A percentile compares a stretch with the other conserved stretches of the same genome.
These are phyloP conservation scores for Epichloe hybrida DNA, from an alignment of 2,329 filamentous ascomycete genomes.

Conservation along the genomic window DNA sequence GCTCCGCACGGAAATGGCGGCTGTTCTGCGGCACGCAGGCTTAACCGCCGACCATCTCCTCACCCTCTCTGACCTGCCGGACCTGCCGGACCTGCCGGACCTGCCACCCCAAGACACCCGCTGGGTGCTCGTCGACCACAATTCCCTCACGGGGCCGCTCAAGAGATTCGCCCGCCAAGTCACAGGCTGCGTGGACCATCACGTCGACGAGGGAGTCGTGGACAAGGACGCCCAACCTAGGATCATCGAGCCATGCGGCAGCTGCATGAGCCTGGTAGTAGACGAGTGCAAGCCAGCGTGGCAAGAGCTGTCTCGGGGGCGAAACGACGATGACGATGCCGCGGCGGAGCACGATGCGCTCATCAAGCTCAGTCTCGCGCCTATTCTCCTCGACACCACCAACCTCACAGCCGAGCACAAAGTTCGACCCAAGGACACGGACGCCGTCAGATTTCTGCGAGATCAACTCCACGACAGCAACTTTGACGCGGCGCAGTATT, in stretches of 20 bases:
- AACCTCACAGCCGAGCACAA: constrained; percentile 51
- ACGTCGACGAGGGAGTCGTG: constrained; percentile 54
- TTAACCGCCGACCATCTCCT: constrained; percentile 49
- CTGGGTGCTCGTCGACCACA: constrained; percentile 74
- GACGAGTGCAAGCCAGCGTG: constrained; percentile 44
- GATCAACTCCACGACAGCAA: constrained; percentile 22
- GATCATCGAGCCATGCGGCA: constrained; percentile 53
- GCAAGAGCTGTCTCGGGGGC: constrained; percentile 31
- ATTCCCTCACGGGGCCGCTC: constrained; percentile 51
- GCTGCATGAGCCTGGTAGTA: constrained; percentile 58
- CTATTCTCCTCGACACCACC: constrained; percentile 60
- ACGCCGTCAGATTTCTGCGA: constrained; percentile 46
- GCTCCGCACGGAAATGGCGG: constrained; percentile 59
- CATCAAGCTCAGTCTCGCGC: constrained; percentile 53
- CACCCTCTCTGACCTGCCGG: constrained; percentile 40
- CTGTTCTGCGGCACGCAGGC: constrained; percentile 48
- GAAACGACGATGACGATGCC: background rate
- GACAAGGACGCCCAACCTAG: constrained; percentile 35
- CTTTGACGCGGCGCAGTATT: constrained; percentile 45
- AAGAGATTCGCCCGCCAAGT: constrained; percentile 38
- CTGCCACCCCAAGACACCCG: constrained; percentile 42
- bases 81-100: constrained; percentile 36
- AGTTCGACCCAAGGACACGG: constrained; percentile 47
- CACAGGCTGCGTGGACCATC: constrained; percentile 62
- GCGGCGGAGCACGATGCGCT: constrained; percentile 37